Percentiles rank a stretch among this genome's conserved stretches.
These are phyloP conservation scores for Lablab purpureus DNA, from an alignment of 306 rosid genomes.

Conservation along the genomic window DNA sequence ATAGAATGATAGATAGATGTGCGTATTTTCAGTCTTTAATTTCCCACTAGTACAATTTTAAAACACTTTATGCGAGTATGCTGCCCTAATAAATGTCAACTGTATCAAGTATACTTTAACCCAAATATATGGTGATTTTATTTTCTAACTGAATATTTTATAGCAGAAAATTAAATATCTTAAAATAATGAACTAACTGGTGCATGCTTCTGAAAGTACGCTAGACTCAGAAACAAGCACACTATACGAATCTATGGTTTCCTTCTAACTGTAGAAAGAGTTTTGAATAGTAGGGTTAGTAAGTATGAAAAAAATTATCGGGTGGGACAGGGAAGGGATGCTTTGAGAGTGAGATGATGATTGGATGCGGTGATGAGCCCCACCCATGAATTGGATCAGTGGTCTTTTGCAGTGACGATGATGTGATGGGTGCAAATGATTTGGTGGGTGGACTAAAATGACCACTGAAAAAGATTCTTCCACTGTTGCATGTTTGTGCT, in stretches of 20 bases:
- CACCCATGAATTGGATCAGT: conserved; percentile 35
- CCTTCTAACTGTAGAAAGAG: not conserved
- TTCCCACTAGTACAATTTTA: not conserved
- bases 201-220: too few species aligned
- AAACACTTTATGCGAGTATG: not conserved
- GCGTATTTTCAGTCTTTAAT: not conserved
- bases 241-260: not conserved
- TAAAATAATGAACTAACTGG: not conserved
- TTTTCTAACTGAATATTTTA: too few species aligned
- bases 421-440: conserved; percentile 61
- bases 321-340: conserved; percentile 6
- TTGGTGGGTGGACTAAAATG: conserved; percentile 53
- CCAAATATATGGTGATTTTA: not conserved
- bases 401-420: conserved; percentile 53
- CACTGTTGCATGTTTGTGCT: conserved; percentile 34
- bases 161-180: not conserved
- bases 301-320: conserved; percentile 1
- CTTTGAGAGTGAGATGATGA: conserved; percentile 44
- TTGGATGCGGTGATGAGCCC: conserved; percentile 38
- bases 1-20: not conserved
- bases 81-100: not conserved
- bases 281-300: not conserved
- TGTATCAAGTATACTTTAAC: too few species aligned
- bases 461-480: conserved; percentile 36
- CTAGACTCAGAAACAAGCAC: not conserved